Percentiles rank a stretch among this genome's conserved stretches.
These are phyloP conservation scores for Gnetum montanum DNA, from an alignment of 75 land plant genomes.

Conservation along the genomic window DNA sequence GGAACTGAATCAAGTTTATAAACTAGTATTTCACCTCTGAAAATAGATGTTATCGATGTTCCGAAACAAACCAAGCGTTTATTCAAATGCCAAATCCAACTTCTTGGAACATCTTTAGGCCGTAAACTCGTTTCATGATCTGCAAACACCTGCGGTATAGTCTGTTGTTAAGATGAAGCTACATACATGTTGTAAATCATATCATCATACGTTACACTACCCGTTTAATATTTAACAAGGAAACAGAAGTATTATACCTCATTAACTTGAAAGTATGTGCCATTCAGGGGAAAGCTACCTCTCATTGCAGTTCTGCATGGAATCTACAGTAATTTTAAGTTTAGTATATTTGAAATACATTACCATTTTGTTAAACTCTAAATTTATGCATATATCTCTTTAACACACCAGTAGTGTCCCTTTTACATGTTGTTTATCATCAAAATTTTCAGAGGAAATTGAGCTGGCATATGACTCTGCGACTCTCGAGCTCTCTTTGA, in stretches of 20 bases:
- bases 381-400: too few relatives aligned
- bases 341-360: too few relatives aligned
- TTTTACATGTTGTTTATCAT: slow-evolving; percentile 27
- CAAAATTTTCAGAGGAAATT: slow-evolving; percentile 12
- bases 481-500: slow-evolving; percentile 15
- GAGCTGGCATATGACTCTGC: slow-evolving; percentile 10
- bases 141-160: slow-evolving; percentile 59
- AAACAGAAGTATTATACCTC: slow-evolving; percentile 35
- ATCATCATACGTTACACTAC: not conserved
- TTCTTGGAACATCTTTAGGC: slow-evolving; percentile 48
- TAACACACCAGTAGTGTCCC: slow-evolving; percentile 50
- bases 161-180: not conserved
- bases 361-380: too few relatives aligned
- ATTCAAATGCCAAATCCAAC: slow-evolving; percentile 44
- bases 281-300: slow-evolving; percentile 82
- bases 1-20: too few relatives aligned
- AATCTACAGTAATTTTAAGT: slow-evolving; percentile 33
- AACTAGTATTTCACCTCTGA: slow-evolving; percentile 37
- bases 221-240: not conserved
- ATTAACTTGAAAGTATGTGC: slow-evolving; percentile 88
- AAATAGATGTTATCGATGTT: slow-evolving; percentile 49
- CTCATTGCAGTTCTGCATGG: slow-evolving; percentile 81
- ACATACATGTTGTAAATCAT: not conserved
- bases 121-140: slow-evolving; percentile 53
- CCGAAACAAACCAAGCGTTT: slow-evolving; percentile 59